These are phyloP conservation scores for Plasmodium falciparum DNA, from an alignment of 169 alveolate species.

Conservation along the genomic window DNA sequence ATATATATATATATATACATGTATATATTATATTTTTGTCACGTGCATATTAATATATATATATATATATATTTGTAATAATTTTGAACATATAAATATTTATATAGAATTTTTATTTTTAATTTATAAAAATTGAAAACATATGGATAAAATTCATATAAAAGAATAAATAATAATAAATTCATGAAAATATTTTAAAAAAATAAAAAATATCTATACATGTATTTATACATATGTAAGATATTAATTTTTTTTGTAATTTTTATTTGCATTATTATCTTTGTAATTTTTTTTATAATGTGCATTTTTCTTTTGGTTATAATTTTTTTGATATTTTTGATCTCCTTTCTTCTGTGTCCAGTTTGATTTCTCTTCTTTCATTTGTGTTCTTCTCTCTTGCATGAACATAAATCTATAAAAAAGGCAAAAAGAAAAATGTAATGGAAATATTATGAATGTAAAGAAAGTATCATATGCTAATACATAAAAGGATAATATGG, in stretches of 20 bases:
- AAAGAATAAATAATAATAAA: too few species aligned
- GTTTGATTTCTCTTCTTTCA: slow-evolving; percentile 59
- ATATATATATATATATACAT: not conserved
- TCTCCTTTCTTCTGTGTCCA: slow-evolving; percentile 70
- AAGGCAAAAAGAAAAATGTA: not conserved
- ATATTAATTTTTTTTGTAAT: slow-evolving; percentile 27
- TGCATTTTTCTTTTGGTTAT: slow-evolving; percentile 37
- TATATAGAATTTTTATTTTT: not conserved
- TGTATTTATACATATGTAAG: slow-evolving; percentile 2
- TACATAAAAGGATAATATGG: not conserved
- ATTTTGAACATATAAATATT: not conserved
- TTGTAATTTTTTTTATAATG: slow-evolving; percentile 65
- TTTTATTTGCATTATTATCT: slow-evolving; percentile 32
- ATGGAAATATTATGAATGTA: not conserved
- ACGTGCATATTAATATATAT: too few species aligned
- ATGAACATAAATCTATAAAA: slow-evolving; percentile 43
- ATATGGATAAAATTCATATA: too few species aligned
- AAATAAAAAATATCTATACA: not conserved
- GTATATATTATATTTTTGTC: not conserved
- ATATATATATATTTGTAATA: not conserved
- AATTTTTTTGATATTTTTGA: slow-evolving; percentile 47
- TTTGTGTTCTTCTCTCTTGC: slow-evolving; percentile 60
- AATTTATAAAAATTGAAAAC: too few species aligned
- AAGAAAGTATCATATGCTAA: too few species aligned
- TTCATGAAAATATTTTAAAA: not conserved